A percentile compares a stretch with the other conserved stretches of the same genome.
Conservation (phyloP, 768 basidiomycete species). For the Clitopilus hobsonii region DNA sequence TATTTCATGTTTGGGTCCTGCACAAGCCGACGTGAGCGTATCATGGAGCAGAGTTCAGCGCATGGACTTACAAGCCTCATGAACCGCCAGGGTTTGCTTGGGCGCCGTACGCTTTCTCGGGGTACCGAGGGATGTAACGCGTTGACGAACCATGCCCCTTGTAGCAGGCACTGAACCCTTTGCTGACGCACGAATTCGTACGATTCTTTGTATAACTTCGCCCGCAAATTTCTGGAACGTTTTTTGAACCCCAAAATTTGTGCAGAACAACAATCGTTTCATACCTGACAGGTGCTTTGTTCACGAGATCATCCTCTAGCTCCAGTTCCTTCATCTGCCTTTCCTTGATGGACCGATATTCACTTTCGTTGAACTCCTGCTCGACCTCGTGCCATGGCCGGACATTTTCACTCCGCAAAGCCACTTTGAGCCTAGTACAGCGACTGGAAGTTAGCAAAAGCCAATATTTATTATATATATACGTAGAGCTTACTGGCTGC, state of each 20-base stretch:
- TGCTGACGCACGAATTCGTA: constrained; percentile 88
- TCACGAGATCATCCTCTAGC: constrained; percentile 80
- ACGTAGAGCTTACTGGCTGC: constrained; percentile 68
- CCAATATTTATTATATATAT: neutral
- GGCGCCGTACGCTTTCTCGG: constrained; percentile 51
- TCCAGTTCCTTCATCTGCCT: constrained; percentile 90
- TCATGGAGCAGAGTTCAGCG: neutral
- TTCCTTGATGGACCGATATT: constrained; percentile 83
- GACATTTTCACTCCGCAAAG: constrained; percentile 66
- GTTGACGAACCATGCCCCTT: constrained; percentile 92
- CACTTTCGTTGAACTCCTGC: constrained; percentile 72
- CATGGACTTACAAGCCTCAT: constrained; percentile 62
- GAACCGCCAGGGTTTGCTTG: constrained; percentile 76
- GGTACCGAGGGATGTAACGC: constrained; percentile 53
- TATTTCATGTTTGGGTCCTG: constrained; percentile 78
- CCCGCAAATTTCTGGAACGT: constrained; percentile 66
- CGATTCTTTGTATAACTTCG: constrained; percentile 85
- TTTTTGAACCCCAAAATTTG: neutral
- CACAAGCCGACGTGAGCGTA: constrained; percentile 3
- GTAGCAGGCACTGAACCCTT: constrained; percentile 79
- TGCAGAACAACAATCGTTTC: constrained; percentile 19
- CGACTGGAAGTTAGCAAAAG: constrained; percentile 5
- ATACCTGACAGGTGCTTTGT: constrained; percentile 81
- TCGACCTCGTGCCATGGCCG: constrained; percentile 84
- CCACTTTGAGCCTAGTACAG: constrained; percentile 63